Evolutionary conservation across 441 rosid genomes (phyloP), one percentile per base, ranked within the genome.

Genomic region (Populus hybrid): DNA sequence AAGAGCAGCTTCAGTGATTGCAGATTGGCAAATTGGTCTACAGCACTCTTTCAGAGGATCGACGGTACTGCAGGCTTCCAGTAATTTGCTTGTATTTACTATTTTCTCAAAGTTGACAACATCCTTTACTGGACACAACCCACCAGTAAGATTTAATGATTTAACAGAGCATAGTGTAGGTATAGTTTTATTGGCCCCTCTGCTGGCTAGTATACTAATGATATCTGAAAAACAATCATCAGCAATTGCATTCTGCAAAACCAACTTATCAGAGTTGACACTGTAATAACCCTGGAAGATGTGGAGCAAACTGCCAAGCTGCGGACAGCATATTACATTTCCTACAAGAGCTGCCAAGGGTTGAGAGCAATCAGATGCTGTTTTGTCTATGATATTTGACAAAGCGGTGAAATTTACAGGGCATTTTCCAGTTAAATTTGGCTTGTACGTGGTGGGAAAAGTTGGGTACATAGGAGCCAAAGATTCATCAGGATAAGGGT

Each of bases 181-280:
- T 80, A 94, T 83, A 16, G 91, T 86, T 80, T 50, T 83, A 74
- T 93, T 91, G 78, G 99, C 99, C 88, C 99, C 93, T 83, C 83
- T 89, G 88, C 99, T 91, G 79, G 86, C 88, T 77, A 95, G 84
- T 81, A 92, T 90, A 63, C 94, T 90, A 86, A 95, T 82, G 91
- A 95, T 87, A 90, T 95, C 99, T 74, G 96, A 90, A 92, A 95
- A 95, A 90, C 99, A 95, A 90, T 92, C 96, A 85, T 80, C 76
- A 85, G 98, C 98, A 86, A 89, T 83, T 8, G 90, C 83, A 68
- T 81, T 87, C 71, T 83, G 87, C 81, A 95, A 80, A 81, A 89
- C 97, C 91, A 95, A 79, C 83, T 85, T 87, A 84, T 91, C 92
- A 38, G 97, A 88, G 79, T 85, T 80, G 81, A 76, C 74, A 72